Base-by-base conservation (phyloP, 2,329 filamentous ascomycete species). In the Ilyonectria robusta region DNA sequence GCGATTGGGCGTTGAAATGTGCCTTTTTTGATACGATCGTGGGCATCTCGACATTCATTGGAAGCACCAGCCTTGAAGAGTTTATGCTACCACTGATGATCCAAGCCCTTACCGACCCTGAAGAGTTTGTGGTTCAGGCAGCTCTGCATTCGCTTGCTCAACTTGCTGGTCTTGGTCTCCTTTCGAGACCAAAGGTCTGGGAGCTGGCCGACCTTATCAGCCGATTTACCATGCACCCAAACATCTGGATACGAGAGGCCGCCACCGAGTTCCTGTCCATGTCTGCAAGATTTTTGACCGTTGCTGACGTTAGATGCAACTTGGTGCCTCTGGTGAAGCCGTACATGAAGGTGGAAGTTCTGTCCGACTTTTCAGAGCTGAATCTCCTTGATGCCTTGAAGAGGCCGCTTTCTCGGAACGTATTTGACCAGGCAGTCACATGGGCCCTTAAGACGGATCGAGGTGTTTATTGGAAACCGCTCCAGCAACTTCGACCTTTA, bases 1-100 rank as follows among this genome's bases (percentile, higher is more conserved):
- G 92, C 47, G 95, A 99, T 78, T 99, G 96, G 96, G 94, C 94
- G 79, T 84, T 99, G 35, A 98, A 97, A 79, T 98, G 94, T 75
- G 94, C 95, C 3, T 98, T 98, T 78, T 98, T 99, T 76, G 95
- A 97, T 76, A 94, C 94, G 0, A 94, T 98, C 29, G 94, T 98
- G 17, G 95, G 95, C 4, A 95, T 99, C 70, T 94, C 95, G 4
- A 90, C 93, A 1, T 97, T 97, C 73, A 89, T 98, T 37, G 96
- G 96, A 31, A 94, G 93, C 66, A 93, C 91, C 37, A 97, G 92
- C 72, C 83, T 99, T 35, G 96, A 99, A 80, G 94, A 97, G 72
- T 99, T 98, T 74, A 97, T 98, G 70, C 83, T 99, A 29, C 96
- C 97, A 1, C 85, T 99, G 15, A 98, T 99, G 94, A 88, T 98